A percentile compares a stretch with the other conserved stretches of the same genome.
Conservation (phyloP, 164 flowering plant species). For the Piper longum region DNA sequence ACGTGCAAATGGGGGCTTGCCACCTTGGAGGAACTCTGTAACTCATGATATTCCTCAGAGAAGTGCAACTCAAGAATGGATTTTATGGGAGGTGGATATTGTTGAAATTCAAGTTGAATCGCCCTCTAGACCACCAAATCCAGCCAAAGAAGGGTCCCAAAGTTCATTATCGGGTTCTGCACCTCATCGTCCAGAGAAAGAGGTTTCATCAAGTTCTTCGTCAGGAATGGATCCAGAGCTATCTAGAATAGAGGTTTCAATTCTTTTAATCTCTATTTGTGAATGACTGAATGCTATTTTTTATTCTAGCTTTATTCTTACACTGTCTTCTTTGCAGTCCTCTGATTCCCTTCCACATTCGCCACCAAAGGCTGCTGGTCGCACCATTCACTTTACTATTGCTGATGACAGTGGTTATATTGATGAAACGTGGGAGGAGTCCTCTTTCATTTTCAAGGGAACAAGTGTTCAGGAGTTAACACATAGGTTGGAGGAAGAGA, state of each 20-base stretch:
- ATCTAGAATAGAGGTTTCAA: slow-evolving; percentile 42
- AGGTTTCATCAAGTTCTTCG: slow-evolving; percentile 1
- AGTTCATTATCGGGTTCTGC: not conserved
- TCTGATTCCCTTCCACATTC: slow-evolving; percentile 30
- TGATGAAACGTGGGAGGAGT: slow-evolving; percentile 31
- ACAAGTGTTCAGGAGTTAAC: slow-evolving; percentile 53
- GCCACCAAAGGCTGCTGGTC: slow-evolving; percentile 51
- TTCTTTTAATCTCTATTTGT: not conserved
- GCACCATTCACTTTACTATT: slow-evolving; percentile 48
- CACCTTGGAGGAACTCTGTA: slow-evolving; percentile 80
- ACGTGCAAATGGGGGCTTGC: slow-evolving; percentile 71
- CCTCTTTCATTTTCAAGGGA: slow-evolving; percentile 47
- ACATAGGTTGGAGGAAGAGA: slow-evolving; percentile 53
- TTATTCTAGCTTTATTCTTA: not conserved
- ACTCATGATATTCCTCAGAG: slow-evolving; percentile 75
- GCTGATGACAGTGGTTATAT: slow-evolving; percentile 46
- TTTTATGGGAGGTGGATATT: slow-evolving; percentile 66
- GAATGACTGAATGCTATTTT: not conserved
- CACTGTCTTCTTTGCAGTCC: slow-evolving; percentile 32
- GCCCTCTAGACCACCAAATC: slow-evolving; percentile 7
- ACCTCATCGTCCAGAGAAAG: not conserved
- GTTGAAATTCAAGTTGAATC: slow-evolving; percentile 33
- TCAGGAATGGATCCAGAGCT: slow-evolving; percentile 10
- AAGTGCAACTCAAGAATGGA: slow-evolving; percentile 63
- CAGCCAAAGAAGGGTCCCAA: not conserved